Conservation (phyloP, 2,329 filamentous ascomycete genomes). For the Phyllosticta capitalensis region DNA sequence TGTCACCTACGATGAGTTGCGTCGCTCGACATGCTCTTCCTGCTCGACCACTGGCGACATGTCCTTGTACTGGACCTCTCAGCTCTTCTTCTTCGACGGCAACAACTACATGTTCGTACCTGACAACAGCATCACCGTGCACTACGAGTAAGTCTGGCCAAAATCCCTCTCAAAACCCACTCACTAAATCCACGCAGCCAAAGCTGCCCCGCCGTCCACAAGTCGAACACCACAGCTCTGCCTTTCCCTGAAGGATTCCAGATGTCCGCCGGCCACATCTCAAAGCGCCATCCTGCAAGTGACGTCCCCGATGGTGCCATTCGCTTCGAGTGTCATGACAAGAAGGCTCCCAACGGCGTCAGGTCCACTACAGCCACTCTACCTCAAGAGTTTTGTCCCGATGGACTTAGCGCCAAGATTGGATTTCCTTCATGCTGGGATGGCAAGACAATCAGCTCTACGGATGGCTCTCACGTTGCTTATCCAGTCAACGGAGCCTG, state of each 20-base stretch:
- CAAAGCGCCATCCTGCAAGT: background rate
- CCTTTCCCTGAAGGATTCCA: background rate
- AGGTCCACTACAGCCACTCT: background rate
- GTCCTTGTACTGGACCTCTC: background rate
- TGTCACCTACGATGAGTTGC: background rate
- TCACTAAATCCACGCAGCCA: background rate
- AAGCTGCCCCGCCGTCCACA: background rate
- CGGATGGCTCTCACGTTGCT: constrained; percentile 12
- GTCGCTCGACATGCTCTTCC: background rate
- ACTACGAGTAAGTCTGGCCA: background rate
- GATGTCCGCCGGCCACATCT: background rate
- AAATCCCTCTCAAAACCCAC: background rate
- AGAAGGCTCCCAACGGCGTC: background rate
- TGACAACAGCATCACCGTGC: background rate
- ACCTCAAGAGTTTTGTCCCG: background rate
- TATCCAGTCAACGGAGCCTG: constrained; percentile 41
- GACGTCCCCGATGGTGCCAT: background rate
- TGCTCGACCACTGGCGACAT: background rate
- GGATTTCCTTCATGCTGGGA: background rate
- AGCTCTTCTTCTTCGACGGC: background rate
- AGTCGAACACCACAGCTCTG: background rate
- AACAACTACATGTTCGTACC: background rate
- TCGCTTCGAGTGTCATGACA: background rate
- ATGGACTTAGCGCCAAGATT: background rate
- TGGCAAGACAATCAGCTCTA: background rate